Conservation (phyloP, 208 protist genomes). For the Porcisia deanei region DNA sequence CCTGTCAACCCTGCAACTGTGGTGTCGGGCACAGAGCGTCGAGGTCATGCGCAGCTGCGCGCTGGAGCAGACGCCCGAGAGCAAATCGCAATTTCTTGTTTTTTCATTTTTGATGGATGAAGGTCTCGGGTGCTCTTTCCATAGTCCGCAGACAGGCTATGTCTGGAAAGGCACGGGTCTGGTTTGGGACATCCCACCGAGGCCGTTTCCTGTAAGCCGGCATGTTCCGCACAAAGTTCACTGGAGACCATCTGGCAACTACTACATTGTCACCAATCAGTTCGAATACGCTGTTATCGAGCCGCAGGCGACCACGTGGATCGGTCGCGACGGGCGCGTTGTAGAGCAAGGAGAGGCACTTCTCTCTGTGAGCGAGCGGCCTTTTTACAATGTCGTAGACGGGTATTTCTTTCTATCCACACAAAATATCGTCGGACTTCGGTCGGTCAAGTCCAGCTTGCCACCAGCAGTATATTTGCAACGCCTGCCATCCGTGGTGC, state of each 20-base stretch:
- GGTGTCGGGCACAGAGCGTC: slow-evolving; percentile 46
- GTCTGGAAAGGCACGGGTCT: slow-evolving; percentile 51
- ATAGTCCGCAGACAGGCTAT: slow-evolving; percentile 38
- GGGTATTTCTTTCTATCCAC: slow-evolving; percentile 55
- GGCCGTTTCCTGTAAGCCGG: slow-evolving; percentile 29
- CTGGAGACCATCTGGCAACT: slow-evolving; percentile 49
- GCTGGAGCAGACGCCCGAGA: slow-evolving; percentile 20
- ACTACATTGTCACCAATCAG: slow-evolving; percentile 70
- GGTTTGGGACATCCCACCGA: slow-evolving; percentile 48
- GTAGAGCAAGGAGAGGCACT: slow-evolving; percentile 62
- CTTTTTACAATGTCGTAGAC: slow-evolving; percentile 41
- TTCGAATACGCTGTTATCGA: slow-evolving; percentile 80
- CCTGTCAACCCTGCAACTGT: slow-evolving; percentile 51
- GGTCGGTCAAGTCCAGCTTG: slow-evolving; percentile 23
- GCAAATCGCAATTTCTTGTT: slow-evolving; percentile 46
- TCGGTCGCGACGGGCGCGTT: slow-evolving; percentile 55
- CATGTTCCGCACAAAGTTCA: slow-evolving; percentile 18
- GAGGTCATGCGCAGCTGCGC: slow-evolving; percentile 49
- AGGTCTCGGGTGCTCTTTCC: slow-evolving; percentile 63
- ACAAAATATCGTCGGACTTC: slow-evolving; percentile 36
- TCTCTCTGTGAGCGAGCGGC: slow-evolving; percentile 29
- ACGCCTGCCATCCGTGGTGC: slow-evolving; percentile 26
- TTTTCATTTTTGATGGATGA: slow-evolving; percentile 73
- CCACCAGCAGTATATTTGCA: slow-evolving; percentile 31
- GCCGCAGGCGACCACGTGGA: slow-evolving; percentile 76